phyloP scores from a whole-genome alignment of 2,329 filamentous ascomycete species.

The Microdochium nivale region DNA sequence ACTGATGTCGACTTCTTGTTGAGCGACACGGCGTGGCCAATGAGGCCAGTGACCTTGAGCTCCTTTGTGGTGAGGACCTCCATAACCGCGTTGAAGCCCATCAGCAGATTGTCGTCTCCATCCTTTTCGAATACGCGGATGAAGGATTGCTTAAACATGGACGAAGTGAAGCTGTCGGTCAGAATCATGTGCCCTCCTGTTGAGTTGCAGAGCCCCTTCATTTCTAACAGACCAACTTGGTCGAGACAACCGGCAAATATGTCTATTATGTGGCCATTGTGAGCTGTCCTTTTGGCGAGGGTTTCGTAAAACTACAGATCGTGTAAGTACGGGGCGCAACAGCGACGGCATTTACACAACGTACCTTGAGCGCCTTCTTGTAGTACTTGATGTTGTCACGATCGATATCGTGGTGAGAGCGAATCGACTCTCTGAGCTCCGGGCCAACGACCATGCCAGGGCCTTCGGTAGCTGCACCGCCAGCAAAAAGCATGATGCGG shows the following conservation, averaged over 20 bases:
- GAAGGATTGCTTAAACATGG: slow-evolving; percentile 99
- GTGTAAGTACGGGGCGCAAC: slow-evolving; percentile 13
- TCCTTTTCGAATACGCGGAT: slow-evolving; percentile 97
- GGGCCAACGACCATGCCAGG: slow-evolving; percentile 95
- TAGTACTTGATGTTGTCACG: slow-evolving; percentile 99
- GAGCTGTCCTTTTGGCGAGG: slow-evolving; percentile 84
- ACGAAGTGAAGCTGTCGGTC: slow-evolving; percentile 96
- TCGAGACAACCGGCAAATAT: slow-evolving; percentile 97
- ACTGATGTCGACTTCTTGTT: slow-evolving; percentile 98
- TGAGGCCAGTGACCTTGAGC: slow-evolving; percentile 93
- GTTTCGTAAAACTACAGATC: slow-evolving; percentile 75
- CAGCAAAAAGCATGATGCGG: slow-evolving; percentile 94
- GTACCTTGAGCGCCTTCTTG: slow-evolving; percentile 93
- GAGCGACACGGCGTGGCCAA: slow-evolving; percentile 90
- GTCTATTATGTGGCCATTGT: slow-evolving; percentile 96
- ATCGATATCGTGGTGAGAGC: slow-evolving; percentile 98
- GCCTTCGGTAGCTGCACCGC: slow-evolving; percentile 89
- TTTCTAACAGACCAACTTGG: slow-evolving; percentile 92
- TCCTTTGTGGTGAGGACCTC: slow-evolving; percentile 97
- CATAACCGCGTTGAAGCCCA: slow-evolving; percentile 96
- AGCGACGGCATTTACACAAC: slow-evolving; percentile 8
- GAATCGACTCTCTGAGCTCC: slow-evolving; percentile 90
- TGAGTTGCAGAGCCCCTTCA: slow-evolving; percentile 94
- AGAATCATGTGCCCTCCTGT: slow-evolving; percentile 98
- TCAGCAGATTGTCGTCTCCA: slow-evolving; percentile 83